Conservation (phyloP, 345 rosid species). For the Eucalyptus decipiens region DNA sequence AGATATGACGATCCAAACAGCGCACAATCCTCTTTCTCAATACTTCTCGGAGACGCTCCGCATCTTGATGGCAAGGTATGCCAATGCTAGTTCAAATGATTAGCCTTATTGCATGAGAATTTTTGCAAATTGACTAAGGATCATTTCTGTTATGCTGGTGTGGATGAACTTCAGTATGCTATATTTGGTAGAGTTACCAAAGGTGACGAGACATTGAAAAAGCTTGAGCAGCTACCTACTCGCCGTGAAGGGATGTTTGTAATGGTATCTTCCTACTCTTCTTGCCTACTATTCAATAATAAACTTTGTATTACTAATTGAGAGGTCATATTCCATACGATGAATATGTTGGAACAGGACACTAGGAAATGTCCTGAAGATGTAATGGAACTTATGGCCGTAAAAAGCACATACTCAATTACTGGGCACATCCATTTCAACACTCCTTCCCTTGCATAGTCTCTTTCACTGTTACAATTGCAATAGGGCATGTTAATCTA, state of each 20-base stretch:
- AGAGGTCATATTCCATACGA: not conserved
- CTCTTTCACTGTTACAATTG: not conserved
- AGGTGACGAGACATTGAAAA: constrained; percentile 84
- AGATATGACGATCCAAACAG: constrained; percentile 88
- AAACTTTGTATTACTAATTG: not conserved
- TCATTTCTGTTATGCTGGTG: not conserved
- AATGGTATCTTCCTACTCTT: constrained; percentile 35
- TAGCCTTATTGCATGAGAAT: not conserved
- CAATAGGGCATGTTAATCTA: not conserved
- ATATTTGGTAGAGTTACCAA: constrained; percentile 92
- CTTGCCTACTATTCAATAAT: not conserved
- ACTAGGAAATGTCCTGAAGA: not conserved
- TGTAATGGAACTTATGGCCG: not conserved
- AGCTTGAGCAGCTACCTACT: constrained; percentile 87
- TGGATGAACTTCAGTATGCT: constrained; percentile 55
- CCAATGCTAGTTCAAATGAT: not conserved
- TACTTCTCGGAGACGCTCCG: constrained; percentile 91
- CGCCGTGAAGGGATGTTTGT: constrained; percentile 88
- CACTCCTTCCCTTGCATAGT: not conserved
- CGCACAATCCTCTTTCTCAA: constrained; percentile 87
- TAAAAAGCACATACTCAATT: not conserved
- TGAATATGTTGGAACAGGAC: not conserved
- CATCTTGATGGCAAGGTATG: constrained; percentile 89
- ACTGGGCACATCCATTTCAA: not conserved
- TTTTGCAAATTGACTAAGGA: not conserved